A percentile compares a stretch with the other conserved stretches of the same genome.
These are phyloP conservation scores for Dinochytrium kinnereticum DNA, from an alignment of 371 early-diverging fungal genomes.

Conservation along the genomic window DNA sequence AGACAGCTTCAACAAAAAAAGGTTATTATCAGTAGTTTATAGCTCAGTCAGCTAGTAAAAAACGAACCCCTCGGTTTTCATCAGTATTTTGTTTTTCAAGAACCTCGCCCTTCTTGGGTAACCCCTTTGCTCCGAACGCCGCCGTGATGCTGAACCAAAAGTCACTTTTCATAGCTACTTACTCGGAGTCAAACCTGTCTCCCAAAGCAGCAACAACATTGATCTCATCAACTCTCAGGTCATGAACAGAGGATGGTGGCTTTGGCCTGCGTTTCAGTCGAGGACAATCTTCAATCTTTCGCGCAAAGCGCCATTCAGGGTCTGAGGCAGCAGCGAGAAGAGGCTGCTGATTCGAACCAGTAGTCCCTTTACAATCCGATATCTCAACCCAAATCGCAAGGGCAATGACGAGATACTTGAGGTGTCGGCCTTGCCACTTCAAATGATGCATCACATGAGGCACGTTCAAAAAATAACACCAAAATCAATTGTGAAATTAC, in stretches of 20 bases:
- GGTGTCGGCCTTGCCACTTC: no score
- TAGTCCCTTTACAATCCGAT: no score
- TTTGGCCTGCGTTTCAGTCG: background rate
- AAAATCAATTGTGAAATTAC: no score
- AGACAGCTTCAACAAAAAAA: constrained; percentile 37
- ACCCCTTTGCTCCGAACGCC: constrained; percentile 59
- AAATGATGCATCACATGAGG: no score
- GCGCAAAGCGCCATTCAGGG: no score
- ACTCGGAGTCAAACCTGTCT: constrained; percentile 40
- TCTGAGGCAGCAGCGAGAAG: no score
- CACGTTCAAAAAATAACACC: no score
- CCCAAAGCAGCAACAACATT: constrained; percentile 67
- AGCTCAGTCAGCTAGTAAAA: background rate
- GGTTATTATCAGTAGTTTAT: background rate
- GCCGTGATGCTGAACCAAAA: constrained; percentile 62
- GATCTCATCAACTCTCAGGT: constrained; percentile 55
- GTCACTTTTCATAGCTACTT: background rate
- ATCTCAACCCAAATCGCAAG: no score
- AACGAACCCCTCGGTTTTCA: constrained; percentile 35
- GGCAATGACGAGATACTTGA: no score
- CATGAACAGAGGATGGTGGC: constrained; percentile 25
- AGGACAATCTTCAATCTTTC: background rate
- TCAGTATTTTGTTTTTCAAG: constrained; percentile 44
- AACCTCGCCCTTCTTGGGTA: constrained; percentile 39
- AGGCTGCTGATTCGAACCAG: no score